Evolutionary conservation across 768 basidiomycete species (phyloP), one percentile per base, ranked within the genome.

Genomic region (Crassisporium funariophilum): DNA sequence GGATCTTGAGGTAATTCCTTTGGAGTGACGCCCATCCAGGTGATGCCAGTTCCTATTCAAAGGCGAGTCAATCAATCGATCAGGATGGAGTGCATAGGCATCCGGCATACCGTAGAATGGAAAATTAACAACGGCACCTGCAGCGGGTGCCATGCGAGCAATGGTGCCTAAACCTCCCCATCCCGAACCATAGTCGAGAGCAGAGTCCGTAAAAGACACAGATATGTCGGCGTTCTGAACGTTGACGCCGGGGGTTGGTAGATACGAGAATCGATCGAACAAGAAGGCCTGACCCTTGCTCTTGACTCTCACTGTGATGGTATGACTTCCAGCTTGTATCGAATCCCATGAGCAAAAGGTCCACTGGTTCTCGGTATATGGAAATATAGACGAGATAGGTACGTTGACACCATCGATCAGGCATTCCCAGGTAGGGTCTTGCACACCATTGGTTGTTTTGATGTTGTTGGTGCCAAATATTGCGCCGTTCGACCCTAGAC

Each of bases 31-130:
- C 60, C 60, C 4, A 58, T 31, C 60, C 60, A 62, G 10, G 46
- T 60, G 7, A 65, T 46, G 3, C 53, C 56, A 8, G 55, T 64
- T 0, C 66, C 66, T 68, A 22, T 3, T 38, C 6, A 10, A 9
- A 35, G 33, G 19, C 31, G 16, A 34, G n/a, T 17, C n/a, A n/a
- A 22, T 37, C 38, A 7, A 39, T 20, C 15, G 27, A 22, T 15
- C n/a, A 5, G 6, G 11, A 5, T 12, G n/a, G 24, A 25, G 20
- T 34, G 15, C 9, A 19, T 12, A 20, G 15, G 19, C 1, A 11
- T 9, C 17, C 19, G 7, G 50, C 60, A 13, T 23, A 61, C 63
- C 63, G 35, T 54, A 57, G 41, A 65, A 65, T 12, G 49, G 43
- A 31, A 60, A 50, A 11, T 38, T 46, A 2, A 57, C 39, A 3